Evolutionary conservation across 2,329 filamentous ascomycete species (phyloP).

Genomic region (Knufia petricola): DNA sequence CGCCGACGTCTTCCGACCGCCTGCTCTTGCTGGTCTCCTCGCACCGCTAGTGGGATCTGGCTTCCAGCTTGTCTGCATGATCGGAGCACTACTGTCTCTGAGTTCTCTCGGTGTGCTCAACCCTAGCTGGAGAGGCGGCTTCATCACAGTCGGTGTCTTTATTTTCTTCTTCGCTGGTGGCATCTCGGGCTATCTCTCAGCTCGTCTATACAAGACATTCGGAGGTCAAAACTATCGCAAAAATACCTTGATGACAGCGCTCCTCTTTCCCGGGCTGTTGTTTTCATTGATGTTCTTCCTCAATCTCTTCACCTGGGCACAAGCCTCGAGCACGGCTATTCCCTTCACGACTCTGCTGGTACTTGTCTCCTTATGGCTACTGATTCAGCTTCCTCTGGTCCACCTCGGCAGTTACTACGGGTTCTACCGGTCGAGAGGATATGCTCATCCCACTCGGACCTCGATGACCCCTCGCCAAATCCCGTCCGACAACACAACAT

Average conservation of each 20-base stretch:
- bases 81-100: slow-evolving; percentile 58
- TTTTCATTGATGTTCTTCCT: slow-evolving; percentile 68
- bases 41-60: slow-evolving; percentile 77
- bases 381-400: slow-evolving; percentile 76
- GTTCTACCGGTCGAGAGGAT: slow-evolving; percentile 55
- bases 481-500: slow-evolving; percentile 52
- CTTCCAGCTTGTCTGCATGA: slow-evolving; percentile 78
- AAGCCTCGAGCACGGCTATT: slow-evolving; percentile 77
- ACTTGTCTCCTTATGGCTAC: slow-evolving; percentile 68
- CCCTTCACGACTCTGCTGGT: slow-evolving; percentile 70
- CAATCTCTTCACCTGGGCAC: slow-evolving; percentile 83
- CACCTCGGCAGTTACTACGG: slow-evolving; percentile 72
- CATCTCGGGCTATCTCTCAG: slow-evolving; percentile 82
- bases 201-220: slow-evolving; percentile 73
- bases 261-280: slow-evolving; percentile 67
- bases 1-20: slow-evolving; percentile 75
- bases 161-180: slow-evolving; percentile 74
- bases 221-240: slow-evolving; percentile 63
- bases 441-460: slow-evolving; percentile 76
- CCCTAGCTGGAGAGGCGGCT: slow-evolving; percentile 81
- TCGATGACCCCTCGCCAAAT: slow-evolving; percentile 62
- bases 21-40: slow-evolving; percentile 59
- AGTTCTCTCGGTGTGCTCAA: slow-evolving; percentile 71
- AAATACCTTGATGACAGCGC: slow-evolving; percentile 67
- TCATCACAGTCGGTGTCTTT: slow-evolving; percentile 72